Percentiles rank a stretch among this genome's conserved stretches.
Evolutionary conservation across 108 stramenopile species (phyloP).

Genomic region (Licmophora abbreviata): DNA sequence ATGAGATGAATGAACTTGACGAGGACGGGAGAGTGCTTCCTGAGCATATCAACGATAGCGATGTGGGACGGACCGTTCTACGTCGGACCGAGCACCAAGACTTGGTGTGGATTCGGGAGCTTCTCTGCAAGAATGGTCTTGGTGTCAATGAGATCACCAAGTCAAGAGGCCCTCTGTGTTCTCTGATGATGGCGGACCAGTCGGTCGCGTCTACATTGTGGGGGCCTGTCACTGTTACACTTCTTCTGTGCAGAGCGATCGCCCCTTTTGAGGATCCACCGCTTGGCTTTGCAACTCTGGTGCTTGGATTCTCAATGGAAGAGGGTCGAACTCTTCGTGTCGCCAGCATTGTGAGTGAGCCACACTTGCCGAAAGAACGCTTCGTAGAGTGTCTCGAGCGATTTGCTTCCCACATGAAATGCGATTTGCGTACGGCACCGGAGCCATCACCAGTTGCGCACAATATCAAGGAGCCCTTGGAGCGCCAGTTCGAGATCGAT

Average conservation of each 20-base stretch:
- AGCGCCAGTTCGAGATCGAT: no score
- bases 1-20: slow-evolving; percentile 41
- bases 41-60: slow-evolving; percentile 36
- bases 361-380: slow-evolving; percentile 56
- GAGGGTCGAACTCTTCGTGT: slow-evolving; percentile 38
- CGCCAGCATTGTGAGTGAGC: slow-evolving; percentile 39
- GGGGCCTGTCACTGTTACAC: slow-evolving; percentile 33
- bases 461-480: no score
- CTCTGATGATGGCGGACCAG: neutral
- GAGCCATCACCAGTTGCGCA: no score
- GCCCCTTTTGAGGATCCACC: slow-evolving; percentile 59
- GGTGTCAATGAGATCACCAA: neutral
- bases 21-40: slow-evolving; percentile 45
- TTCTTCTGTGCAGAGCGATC: slow-evolving; percentile 61
- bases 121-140: slow-evolving; percentile 20
- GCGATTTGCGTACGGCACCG: no score
- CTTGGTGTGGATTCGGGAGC: slow-evolving; percentile 26
- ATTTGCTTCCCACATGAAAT: slow-evolving; percentile 56
- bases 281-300: slow-evolving; percentile 64
- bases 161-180: neutral
- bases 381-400: slow-evolving; percentile 58
- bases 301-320: slow-evolving; percentile 37
- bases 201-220: slow-evolving; percentile 7
- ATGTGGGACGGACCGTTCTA: slow-evolving; percentile 50
- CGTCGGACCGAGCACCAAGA: slow-evolving; percentile 48